phyloP scores from a whole-genome alignment of 2,329 filamentous ascomycete species.

The Amylocarpus encephaloides region DNA sequence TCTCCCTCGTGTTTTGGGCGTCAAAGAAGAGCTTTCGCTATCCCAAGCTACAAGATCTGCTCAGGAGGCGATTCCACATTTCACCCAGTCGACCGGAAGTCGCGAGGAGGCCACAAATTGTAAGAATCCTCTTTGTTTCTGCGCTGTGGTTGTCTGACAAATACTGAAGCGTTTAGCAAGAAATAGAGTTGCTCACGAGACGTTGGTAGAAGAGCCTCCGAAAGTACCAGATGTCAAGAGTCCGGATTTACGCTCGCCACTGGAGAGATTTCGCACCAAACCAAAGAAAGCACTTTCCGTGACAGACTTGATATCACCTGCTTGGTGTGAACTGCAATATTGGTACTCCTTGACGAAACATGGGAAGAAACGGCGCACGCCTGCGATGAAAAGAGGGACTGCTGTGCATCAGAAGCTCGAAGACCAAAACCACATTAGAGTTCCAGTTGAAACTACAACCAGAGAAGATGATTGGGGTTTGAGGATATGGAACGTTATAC shows the following conservation, averaged over 20 bases:
- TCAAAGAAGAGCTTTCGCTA: slow-evolving; percentile 28
- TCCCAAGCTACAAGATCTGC: slow-evolving; percentile 28
- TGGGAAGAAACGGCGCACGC: slow-evolving; percentile 68
- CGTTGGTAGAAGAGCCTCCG: not conserved
- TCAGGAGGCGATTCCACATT: slow-evolving; percentile 23
- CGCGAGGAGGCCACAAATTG: slow-evolving; percentile 45
- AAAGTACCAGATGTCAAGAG: not conserved
- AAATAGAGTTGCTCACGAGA: slow-evolving; percentile 20
- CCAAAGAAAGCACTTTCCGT: slow-evolving; percentile 79
- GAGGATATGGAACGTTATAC: slow-evolving; percentile 83
- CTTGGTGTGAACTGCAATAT: slow-evolving; percentile 96
- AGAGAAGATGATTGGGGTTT: slow-evolving; percentile 80
- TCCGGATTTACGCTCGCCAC: slow-evolving; percentile 50
- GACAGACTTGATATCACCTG: slow-evolving; percentile 78
- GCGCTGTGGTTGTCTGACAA: slow-evolving; percentile 48
- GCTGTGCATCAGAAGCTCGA: slow-evolving; percentile 78
- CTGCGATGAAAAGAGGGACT: slow-evolving; percentile 78
- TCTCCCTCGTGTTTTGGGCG: slow-evolving; percentile 37
- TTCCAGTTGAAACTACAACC: slow-evolving; percentile 63
- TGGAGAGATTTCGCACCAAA: slow-evolving; percentile 71
- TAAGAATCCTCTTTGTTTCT: slow-evolving; percentile 31
- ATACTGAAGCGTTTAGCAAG: slow-evolving; percentile 58
- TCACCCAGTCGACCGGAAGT: slow-evolving; percentile 23
- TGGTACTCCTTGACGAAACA: slow-evolving; percentile 76
- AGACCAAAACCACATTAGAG: slow-evolving; percentile 73